A percentile compares a stretch with the other conserved stretches of the same genome.
These are phyloP conservation scores for Xylaria flabelliformis DNA, from an alignment of 495 filamentous ascomycete genomes.

Conservation along the genomic window DNA sequence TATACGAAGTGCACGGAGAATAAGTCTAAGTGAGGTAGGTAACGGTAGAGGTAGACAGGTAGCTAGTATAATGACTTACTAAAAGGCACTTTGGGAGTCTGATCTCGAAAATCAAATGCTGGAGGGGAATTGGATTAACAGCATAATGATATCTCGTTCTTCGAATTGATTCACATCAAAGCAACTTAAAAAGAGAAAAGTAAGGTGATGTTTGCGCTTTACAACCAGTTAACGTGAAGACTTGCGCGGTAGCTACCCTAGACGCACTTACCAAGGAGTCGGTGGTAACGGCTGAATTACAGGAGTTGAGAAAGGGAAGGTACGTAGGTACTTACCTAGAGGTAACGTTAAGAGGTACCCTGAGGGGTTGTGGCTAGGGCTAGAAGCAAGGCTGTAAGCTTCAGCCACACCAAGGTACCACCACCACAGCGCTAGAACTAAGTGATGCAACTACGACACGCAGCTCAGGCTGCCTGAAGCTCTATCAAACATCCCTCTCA, in stretches of 20 bases:
- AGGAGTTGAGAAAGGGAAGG: background rate
- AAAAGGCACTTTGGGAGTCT: background rate
- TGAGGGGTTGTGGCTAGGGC: constrained; percentile 9
- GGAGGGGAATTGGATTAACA: background rate
- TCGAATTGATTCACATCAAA: background rate
- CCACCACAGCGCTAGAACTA: constrained; percentile 3
- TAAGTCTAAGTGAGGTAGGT: background rate
- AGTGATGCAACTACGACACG: constrained; percentile 44
- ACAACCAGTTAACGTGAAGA: background rate
- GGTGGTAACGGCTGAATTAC: no score
- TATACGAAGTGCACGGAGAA: background rate
- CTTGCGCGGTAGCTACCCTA: background rate
- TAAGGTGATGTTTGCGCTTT: background rate
- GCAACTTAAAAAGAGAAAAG: background rate
- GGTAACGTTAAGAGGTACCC: background rate
- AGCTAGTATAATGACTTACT: background rate
- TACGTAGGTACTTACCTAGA: constrained; percentile 7
- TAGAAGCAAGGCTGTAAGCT: background rate
- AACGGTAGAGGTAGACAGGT: background rate
- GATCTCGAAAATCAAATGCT: background rate
- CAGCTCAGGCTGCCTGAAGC: constrained; percentile 55
- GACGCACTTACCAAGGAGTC: constrained; percentile 1
- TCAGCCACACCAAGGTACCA: constrained; percentile 21
- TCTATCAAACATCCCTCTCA: constrained; percentile 31
- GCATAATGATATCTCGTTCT: background rate